Conservation (phyloP, 805 yeast genomes). For the Ogataea dorogensis region DNA sequence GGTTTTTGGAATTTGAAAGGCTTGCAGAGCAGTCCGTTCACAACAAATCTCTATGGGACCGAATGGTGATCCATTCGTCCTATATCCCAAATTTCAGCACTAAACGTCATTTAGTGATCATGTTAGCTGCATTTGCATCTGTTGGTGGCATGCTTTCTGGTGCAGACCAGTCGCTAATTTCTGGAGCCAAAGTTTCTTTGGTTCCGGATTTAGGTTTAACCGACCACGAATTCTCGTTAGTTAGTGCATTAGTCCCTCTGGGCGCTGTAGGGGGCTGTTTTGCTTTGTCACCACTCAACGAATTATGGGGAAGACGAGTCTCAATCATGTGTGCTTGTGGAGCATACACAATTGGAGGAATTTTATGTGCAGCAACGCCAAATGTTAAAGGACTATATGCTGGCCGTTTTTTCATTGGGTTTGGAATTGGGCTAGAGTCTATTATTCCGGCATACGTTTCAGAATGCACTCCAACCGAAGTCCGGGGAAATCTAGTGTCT, state of each 20-base stretch:
- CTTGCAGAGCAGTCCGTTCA: conserved; percentile 32
- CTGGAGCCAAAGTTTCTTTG: conserved; percentile 60
- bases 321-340: conserved; percentile 56
- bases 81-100: conserved; percentile 41
- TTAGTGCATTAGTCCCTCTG: conserved; percentile 62
- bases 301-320: conserved; percentile 52
- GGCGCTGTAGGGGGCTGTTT: conserved; percentile 67
- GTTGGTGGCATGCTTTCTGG: conserved; percentile 67
- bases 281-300: conserved; percentile 56
- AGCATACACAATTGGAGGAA: conserved; percentile 61
- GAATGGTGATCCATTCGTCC: conserved; percentile 36
- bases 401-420: conserved; percentile 58
- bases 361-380: conserved; percentile 51
- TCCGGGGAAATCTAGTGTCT: conserved; percentile 60
- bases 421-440: conserved; percentile 67
- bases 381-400: conserved; percentile 51
- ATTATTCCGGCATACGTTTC: conserved; percentile 64
- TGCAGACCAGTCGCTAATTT: conserved; percentile 63
- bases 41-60: conserved; percentile 38
- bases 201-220: conserved; percentile 40
- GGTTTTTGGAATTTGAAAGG: conserved; percentile 34
- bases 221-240: conserved; percentile 47
- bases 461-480: conserved; percentile 56
- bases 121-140: conserved; percentile 57
- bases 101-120: conserved; percentile 44